phyloP scores from a whole-genome alignment of 306 rosid genomes.

The Datisca glomerata region DNA sequence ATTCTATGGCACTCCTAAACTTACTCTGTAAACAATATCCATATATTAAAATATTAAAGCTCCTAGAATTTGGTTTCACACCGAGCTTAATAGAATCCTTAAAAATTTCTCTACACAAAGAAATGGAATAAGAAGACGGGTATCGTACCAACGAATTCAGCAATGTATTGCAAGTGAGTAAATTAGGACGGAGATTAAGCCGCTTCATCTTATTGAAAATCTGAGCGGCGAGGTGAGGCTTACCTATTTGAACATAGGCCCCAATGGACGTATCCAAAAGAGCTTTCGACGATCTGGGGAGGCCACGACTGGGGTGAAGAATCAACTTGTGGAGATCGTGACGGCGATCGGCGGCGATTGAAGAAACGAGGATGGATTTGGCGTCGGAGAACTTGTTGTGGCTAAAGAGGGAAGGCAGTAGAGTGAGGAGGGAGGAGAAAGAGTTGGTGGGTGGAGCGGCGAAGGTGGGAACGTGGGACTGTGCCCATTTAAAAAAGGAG shows the following conservation, averaged over 20 bases:
- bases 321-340: constrained; percentile 44
- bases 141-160: constrained; percentile 39
- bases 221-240: constrained; percentile 46
- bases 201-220: constrained; percentile 65
- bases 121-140: constrained; percentile 29
- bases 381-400: constrained; percentile 49
- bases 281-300: constrained; percentile 21
- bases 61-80: constrained; percentile 27
- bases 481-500: constrained; percentile 50
- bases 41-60: constrained; percentile 51
- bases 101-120: constrained; percentile 27
- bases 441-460: constrained; percentile 26
- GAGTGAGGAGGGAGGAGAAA: constrained; percentile 30
- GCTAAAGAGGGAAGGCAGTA: constrained; percentile 54
- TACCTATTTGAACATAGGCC: constrained; percentile 42
- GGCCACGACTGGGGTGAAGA: constrained; percentile 22
- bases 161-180: constrained; percentile 66
- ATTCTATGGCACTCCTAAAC: constrained; percentile 29
- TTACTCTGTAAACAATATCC: constrained; percentile 48
- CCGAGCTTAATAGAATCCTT: constrained; percentile 32
- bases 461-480: constrained; percentile 32
- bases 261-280: constrained; percentile 58
- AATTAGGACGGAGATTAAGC: constrained; percentile 26
- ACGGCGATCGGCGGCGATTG: constrained; percentile 47
- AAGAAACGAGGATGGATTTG: constrained; percentile 46